Conservation (phyloP, 441 rosid genomes). For the Isatis lusitanica region DNA sequence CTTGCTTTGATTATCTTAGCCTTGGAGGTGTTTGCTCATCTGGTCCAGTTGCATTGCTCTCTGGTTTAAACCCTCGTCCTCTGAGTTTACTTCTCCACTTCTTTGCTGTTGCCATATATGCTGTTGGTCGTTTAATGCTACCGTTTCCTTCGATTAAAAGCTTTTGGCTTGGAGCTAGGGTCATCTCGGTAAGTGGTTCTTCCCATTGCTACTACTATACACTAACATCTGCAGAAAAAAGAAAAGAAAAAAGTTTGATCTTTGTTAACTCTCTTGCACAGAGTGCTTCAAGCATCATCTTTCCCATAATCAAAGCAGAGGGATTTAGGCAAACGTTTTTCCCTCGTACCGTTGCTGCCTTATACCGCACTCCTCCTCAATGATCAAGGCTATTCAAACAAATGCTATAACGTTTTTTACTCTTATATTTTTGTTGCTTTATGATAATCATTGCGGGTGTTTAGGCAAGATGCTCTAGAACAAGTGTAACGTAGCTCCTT, state of each 20-base stretch:
- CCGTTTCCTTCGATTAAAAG: slow-evolving; percentile 53
- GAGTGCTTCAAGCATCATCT: slow-evolving; percentile 57
- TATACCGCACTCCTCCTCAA: slow-evolving; percentile 55
- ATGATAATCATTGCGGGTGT: slow-evolving; percentile 1
- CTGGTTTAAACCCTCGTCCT: slow-evolving; percentile 64
- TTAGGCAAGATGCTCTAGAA: neutral
- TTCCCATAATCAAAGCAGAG: slow-evolving; percentile 58
- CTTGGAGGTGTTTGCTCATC: slow-evolving; percentile 37
- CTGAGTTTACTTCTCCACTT: slow-evolving; percentile 52
- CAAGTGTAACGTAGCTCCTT: slow-evolving; percentile 2
- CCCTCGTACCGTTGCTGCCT: slow-evolving; percentile 46
- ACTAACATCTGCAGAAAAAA: too few relatives aligned
- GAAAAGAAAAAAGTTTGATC: neutral
- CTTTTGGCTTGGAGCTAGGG: slow-evolving; percentile 46
- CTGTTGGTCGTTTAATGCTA: slow-evolving; percentile 48
- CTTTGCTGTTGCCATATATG: slow-evolving; percentile 54
- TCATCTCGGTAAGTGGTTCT: slow-evolving; percentile 40
- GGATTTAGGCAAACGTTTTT: slow-evolving; percentile 65
- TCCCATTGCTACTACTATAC: neutral
- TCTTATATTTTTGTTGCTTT: neutral
- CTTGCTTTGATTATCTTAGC: slow-evolving; percentile 7
- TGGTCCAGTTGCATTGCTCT: slow-evolving; percentile 58
- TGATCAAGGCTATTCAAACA: slow-evolving; percentile 1
- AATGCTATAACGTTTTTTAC: neutral
- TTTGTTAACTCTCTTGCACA: slow-evolving; percentile 23